Evolutionary conservation across 495 filamentous ascomycete species (phyloP).

Genomic region (Talaromyces borbonicus): DNA sequence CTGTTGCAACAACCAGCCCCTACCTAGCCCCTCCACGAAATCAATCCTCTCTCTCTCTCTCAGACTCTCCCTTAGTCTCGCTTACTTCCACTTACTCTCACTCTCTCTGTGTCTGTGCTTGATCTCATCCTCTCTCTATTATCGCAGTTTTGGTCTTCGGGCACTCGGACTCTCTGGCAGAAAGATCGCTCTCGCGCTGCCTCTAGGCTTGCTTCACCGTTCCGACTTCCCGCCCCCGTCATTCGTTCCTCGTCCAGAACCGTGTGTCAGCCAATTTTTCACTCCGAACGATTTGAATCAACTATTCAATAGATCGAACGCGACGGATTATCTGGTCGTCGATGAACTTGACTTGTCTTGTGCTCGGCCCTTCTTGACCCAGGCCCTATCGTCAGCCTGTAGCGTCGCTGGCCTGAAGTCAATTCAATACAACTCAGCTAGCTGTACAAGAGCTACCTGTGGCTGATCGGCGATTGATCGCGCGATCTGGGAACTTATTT

Average conservation of each 20-base stretch:
- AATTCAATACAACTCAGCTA: too few relatives aligned
- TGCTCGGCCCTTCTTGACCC: conserved; percentile 14
- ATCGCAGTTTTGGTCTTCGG: too few relatives aligned
- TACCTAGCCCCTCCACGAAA: conserved; percentile 6
- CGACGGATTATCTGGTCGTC: conserved; percentile 1
- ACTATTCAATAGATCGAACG: conserved; percentile 1
- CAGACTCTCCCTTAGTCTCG: too few relatives aligned
- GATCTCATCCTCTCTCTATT: too few relatives aligned
- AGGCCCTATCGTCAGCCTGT: conserved; percentile 20
- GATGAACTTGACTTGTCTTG: conserved; percentile 21
- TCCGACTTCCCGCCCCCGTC: conserved; percentile 2
- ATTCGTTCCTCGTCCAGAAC: background rate
- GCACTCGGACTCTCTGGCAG: too few relatives aligned
- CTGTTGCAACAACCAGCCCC: too few relatives aligned
- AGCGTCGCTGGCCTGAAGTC: conserved; percentile 33
- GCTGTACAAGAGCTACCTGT: too few relatives aligned
- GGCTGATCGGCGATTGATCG: too few relatives aligned
- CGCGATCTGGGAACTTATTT: conserved; percentile 23
- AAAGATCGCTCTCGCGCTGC: too few relatives aligned
- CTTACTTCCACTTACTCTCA: too few relatives aligned
- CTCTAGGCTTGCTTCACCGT: too few relatives aligned
- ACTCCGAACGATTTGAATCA: background rate
- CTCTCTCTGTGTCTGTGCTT: too few relatives aligned
- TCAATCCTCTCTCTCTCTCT: conserved; percentile 9
- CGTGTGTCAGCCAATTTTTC: conserved; percentile 1